These are phyloP conservation scores for Nitzschia sp. DNA, from an alignment of 108 stramenopile genomes.

Conservation along the genomic window DNA sequence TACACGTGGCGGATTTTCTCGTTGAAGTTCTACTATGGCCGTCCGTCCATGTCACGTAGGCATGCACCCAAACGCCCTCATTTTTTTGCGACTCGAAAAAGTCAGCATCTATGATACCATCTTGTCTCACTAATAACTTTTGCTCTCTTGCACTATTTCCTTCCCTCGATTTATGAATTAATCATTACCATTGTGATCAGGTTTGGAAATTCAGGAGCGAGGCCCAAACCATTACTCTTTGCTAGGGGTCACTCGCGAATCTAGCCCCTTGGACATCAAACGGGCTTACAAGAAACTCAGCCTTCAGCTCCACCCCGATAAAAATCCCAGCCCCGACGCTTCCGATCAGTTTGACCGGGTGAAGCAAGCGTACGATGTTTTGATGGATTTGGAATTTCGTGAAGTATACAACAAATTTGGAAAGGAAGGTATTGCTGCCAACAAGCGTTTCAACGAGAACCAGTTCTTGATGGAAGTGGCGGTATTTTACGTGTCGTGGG, in stretches of 20 bases:
- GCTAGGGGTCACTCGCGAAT: constrained; percentile 77
- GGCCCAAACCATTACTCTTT: constrained; percentile 92
- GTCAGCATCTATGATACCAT: background rate
- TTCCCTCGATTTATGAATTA: background rate
- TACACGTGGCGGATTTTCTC: background rate
- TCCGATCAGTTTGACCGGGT: constrained; percentile 89
- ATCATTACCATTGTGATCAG: constrained; percentile 38
- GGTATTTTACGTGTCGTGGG: constrained; percentile 94
- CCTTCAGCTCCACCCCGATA: constrained; percentile 97
- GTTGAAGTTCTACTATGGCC: background rate
- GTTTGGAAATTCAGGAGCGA: constrained; percentile 82
- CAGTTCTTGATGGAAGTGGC: constrained; percentile 87
- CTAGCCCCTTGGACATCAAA: constrained; percentile 94
- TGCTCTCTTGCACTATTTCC: background rate
- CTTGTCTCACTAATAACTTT: background rate
- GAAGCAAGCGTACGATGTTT: constrained; percentile 91
- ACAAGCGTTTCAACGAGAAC: constrained; percentile 87
- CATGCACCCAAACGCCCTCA: background rate
- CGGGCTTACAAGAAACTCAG: constrained; percentile 93
- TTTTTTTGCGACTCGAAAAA: background rate
- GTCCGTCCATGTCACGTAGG: background rate
- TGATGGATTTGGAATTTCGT: constrained; percentile 94
- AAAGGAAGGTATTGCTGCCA: constrained; percentile 81
- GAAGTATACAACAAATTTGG: constrained; percentile 99
- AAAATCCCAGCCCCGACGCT: constrained; percentile 91